Base-by-base conservation (phyloP, 1,284 basidiomycete species). In the Thelephora terrestris region DNA sequence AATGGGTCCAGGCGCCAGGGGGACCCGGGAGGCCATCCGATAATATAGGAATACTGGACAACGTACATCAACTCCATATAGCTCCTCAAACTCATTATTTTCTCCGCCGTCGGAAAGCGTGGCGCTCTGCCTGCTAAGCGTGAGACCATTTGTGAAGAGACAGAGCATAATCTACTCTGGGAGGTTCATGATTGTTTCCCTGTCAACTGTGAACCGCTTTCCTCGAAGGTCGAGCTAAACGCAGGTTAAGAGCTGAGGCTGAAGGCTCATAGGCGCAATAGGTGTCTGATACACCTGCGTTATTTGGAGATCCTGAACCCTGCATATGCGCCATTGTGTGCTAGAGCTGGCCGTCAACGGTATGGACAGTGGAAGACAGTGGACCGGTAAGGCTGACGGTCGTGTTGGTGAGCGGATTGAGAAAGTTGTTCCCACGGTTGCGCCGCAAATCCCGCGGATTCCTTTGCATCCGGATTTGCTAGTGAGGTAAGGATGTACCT, bases 151-250 rank as follows among this genome's bases (percentile, higher is more conserved):
- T 12, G 95, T 96, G 63, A 99, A 99, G 49, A 99, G 75, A 65
- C 95, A 98, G 44, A 99, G 75, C 50, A 99, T 72, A 43, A 99
- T 91, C 21, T 89, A 93, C 76, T 99, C 95, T 7, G 95, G 95
- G 29, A 99, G 74, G 64, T 95, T 93, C 93, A 99, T 97, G 64
- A 99, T 87, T 29, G 90, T 93, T 69, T 98, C 95, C 57, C 96
- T 79, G 70, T 99, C 96, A 49, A 99, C 92, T 50, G 88, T 85
- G 71, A 98, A 96, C 57, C 92, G 83, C 56, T 74, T 77, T 51
- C 93, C 93, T 54, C 96, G 83, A 45, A 99, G 75, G 68, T 98
- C 95, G 57, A 99, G 83, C 50, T 89, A 80, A 55, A 99, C 78
- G 53, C 91, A 77, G 12, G 88, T 85, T 53, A 95, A 74, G 35